These are phyloP conservation scores for Debaryomyces tyrocola DNA, from an alignment of 805 yeast genomes.

Conservation along the genomic window DNA sequence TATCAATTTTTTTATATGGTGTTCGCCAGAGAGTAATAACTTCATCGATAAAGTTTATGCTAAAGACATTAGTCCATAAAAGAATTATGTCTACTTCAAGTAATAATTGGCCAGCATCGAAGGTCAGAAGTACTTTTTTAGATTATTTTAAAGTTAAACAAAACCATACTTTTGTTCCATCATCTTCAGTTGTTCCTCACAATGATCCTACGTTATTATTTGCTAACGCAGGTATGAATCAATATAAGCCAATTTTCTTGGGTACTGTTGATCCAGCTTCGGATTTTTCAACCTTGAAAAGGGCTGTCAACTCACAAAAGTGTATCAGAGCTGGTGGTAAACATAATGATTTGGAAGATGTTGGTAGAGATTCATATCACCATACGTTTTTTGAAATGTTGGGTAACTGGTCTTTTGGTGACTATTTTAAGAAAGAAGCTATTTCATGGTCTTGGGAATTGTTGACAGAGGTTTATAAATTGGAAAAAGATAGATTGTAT, in stretches of 20 bases:
- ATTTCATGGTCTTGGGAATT: slow-evolving; percentile 88
- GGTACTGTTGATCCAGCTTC: slow-evolving; percentile 97
- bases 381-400: slow-evolving; percentile 99
- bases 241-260: slow-evolving; percentile 93
- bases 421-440: slow-evolving; percentile 95
- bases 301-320: slow-evolving; percentile 95
- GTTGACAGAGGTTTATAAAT: slow-evolving; percentile 79
- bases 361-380: slow-evolving; percentile 96
- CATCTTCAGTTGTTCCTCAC: slow-evolving; percentile 94
- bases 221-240: slow-evolving; percentile 99
- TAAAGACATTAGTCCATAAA: slow-evolving; percentile 12
- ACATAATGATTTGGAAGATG: slow-evolving; percentile 97
- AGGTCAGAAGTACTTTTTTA: slow-evolving; percentile 82
- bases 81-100: slow-evolving; percentile 24
- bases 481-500: slow-evolving; percentile 76
- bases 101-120: slow-evolving; percentile 41
- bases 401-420: slow-evolving; percentile 99
- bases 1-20: not conserved
- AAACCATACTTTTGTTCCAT: slow-evolving; percentile 81
- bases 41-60: slow-evolving; percentile 3
- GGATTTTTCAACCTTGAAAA: slow-evolving; percentile 76
- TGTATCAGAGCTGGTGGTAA: slow-evolving; percentile 99
- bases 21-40: not conserved
- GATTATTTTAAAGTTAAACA: slow-evolving; percentile 66
- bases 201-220: slow-evolving; percentile 96